Evolutionary conservation across 2,329 filamentous ascomycete species (phyloP).

Genomic region (Penicillium sp.): DNA sequence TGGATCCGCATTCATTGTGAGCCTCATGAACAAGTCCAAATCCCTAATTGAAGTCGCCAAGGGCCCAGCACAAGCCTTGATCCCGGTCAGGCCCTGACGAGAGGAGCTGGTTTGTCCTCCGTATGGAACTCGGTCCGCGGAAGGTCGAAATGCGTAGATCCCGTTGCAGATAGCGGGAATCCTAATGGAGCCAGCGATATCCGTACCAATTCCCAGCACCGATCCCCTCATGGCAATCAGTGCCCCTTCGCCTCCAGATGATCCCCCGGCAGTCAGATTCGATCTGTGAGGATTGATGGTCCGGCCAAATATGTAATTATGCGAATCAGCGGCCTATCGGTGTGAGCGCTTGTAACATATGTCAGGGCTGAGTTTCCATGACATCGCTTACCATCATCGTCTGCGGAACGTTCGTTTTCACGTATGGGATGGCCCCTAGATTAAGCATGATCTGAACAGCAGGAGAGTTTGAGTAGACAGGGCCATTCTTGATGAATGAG

Average conservation of each 20-base stretch:
- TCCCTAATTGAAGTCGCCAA: constrained; percentile 27
- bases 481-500: constrained; percentile 16
- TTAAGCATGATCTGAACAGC: constrained; percentile 18
- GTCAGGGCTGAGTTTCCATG: no score
- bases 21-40: constrained; percentile 22
- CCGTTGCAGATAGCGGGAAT: constrained; percentile 34
- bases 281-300: constrained; percentile 23
- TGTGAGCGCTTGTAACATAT: no score
- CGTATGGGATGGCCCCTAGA: constrained; percentile 25
- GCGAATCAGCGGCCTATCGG: constrained; percentile 13
- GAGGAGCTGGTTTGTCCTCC: constrained; percentile 42
- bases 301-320: constrained; percentile 25
- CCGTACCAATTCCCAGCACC: constrained; percentile 31
- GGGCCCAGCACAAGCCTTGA: constrained; percentile 22
- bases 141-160: constrained; percentile 14
- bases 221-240: constrained; percentile 33
- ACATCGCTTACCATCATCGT: constrained; percentile 24
- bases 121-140: constrained; percentile 46
- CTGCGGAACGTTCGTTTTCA: constrained; percentile 31
- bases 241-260: constrained; percentile 32
- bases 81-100: constrained; percentile 18
- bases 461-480: constrained; percentile 14
- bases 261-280: constrained; percentile 22
- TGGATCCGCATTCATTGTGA: constrained; percentile 19
- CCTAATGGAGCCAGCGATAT: constrained; percentile 36